phyloP scores from a whole-genome alignment of 2,329 filamentous ascomycete genomes.

The Trichoderma harzianum region DNA sequence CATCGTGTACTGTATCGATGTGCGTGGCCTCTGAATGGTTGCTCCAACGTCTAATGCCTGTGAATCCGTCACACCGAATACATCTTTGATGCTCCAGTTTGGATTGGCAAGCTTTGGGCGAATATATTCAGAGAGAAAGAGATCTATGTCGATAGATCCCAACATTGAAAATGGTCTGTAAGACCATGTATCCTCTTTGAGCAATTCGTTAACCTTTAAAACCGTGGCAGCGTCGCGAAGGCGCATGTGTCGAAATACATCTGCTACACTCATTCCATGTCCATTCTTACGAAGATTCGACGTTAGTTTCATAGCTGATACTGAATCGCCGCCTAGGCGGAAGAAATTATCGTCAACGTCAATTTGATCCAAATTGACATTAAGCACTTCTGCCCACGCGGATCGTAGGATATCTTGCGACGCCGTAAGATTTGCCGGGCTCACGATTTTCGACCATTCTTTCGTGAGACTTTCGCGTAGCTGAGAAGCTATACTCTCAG shows the following conservation, averaged over 20 bases:
- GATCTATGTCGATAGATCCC: conserved; percentile 18
- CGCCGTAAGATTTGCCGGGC: neutral
- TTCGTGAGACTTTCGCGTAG: neutral
- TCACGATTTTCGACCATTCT: neutral
- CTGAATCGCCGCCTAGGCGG: neutral
- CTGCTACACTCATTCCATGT: conserved; percentile 26
- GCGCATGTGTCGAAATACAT: conserved; percentile 30
- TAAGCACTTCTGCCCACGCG: conserved; percentile 18
- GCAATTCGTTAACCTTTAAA: conserved; percentile 17
- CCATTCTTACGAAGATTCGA: conserved; percentile 25
- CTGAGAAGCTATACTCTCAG: neutral
- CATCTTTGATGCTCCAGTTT: conserved; percentile 24
- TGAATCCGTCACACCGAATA: conserved; percentile 24
- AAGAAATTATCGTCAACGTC: conserved; percentile 35
- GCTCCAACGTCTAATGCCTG: conserved; percentile 25
- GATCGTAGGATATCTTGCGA: neutral
- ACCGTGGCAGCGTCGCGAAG: conserved; percentile 25
- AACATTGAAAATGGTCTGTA: conserved; percentile 26
- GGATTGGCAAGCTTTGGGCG: conserved; percentile 22
- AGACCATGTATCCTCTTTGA: conserved; percentile 10
- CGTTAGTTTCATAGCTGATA: conserved; percentile 35
- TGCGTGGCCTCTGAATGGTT: conserved; percentile 24
- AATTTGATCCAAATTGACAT: conserved; percentile 24
- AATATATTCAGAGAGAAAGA: conserved; percentile 21
- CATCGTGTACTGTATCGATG: conserved; percentile 30